Evolutionary conservation across 1,139 yeast species (phyloP).

Genomic region (Diutina scorzettiae): DNA sequence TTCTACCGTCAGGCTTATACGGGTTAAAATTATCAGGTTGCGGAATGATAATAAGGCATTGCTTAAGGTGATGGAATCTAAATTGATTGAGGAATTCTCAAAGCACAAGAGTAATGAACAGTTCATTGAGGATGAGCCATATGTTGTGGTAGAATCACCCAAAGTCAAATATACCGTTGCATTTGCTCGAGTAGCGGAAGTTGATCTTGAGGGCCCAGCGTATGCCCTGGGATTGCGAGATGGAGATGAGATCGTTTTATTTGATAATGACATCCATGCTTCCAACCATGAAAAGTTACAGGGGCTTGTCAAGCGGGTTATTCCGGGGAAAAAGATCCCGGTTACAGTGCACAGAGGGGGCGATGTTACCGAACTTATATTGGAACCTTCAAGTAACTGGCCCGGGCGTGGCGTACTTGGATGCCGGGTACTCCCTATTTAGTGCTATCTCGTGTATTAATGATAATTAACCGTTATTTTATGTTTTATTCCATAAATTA

Average conservation of each 20-base stretch:
- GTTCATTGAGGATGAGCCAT: not conserved
- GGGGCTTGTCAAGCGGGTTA: slow-evolving; percentile 21
- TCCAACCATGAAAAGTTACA: slow-evolving; percentile 31
- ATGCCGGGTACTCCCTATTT: slow-evolving; percentile 23
- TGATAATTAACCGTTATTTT: too few species aligned
- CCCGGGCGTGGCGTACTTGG: slow-evolving; percentile 65
- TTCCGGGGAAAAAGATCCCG: slow-evolving; percentile 20
- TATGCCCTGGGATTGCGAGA: slow-evolving; percentile 23
- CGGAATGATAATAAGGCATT: slow-evolving; percentile 55
- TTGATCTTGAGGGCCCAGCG: slow-evolving; percentile 39
- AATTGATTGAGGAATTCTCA: slow-evolving; percentile 32
- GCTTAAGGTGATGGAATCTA: slow-evolving; percentile 33
- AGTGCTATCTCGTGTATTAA: too few species aligned
- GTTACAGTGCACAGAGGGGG: slow-evolving; percentile 26
- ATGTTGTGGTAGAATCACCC: not conserved
- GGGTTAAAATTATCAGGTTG: slow-evolving; percentile 55
- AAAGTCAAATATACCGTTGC: slow-evolving; percentile 18
- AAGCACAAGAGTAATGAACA: not conserved
- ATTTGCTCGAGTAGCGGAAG: slow-evolving; percentile 44
- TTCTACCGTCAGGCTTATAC: slow-evolving; percentile 45
- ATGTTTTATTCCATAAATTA: slow-evolving; percentile 13
- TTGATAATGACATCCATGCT: slow-evolving; percentile 40
- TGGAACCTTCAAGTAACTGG: slow-evolving; percentile 53
- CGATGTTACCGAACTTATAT: slow-evolving; percentile 14
- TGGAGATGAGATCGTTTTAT: slow-evolving; percentile 40